Evolutionary conservation across 371 early-diverging fungal species (phyloP), one percentile per base, ranked within the genome.

Genomic region (Smittium culicis): DNA sequence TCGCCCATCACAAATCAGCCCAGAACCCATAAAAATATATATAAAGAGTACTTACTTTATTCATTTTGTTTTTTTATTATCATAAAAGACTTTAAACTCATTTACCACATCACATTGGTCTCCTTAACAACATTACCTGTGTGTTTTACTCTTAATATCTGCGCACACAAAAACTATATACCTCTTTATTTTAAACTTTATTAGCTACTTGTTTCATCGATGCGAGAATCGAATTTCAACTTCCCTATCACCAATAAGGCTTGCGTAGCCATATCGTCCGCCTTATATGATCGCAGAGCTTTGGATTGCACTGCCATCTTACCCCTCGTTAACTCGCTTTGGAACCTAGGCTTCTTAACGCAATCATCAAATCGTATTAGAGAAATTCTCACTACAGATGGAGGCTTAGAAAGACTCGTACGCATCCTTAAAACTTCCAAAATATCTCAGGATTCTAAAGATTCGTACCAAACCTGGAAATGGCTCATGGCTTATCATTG

Each of bases 271-370:
- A 90, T 92, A 69, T 86, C 88, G 14, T 84, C 86, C 28, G 83
- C 87, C 30, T 81, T 86, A 64, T 93, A 93, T 77, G 94, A 94
- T 79, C 82, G 92, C 71, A 82, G 92, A 66, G 92, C 93, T 20
- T 78, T 94, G 29, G 90, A 91, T 73, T 90, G 91, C 77, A 88
- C 93, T 31, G 90, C 91, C 68, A 85, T 85, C 57, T 77, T 89
- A 69, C 88, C 93, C 34, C 82, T 94, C 64, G 84, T 89, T 71
- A 89, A 86, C 70, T 91, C 92, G 28, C 82, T 94, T 25, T 88
- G 87, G 67, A 88, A 93, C 79, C 85, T 94, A 35, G 85, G 83
- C 56, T 89, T 89, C 72, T 79, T 92, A 66, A 92, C 92, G 0
- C 83, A 85, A 35, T 86, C 90, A 5, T 88, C 90, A 24, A 86